A percentile compares a stretch with the other conserved stretches of the same genome.
phyloP scores from a whole-genome alignment of 2,329 filamentous ascomycete genomes.

The Arthroderma sp. region DNA sequence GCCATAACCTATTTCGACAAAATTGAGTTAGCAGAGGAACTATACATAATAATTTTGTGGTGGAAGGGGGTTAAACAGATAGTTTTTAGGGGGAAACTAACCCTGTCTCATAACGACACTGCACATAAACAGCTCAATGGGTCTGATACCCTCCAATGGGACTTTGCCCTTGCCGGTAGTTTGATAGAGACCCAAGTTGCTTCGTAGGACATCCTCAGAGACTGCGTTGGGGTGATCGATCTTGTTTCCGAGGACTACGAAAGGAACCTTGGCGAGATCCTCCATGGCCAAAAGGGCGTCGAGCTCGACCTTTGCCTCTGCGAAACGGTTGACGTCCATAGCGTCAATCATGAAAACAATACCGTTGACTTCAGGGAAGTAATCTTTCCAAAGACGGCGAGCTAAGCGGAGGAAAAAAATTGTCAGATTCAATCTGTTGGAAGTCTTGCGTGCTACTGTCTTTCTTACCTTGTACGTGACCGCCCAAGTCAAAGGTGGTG shows the following conservation, averaged over 20 bases:
- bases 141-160: constrained; percentile 77
- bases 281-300: constrained; percentile 95
- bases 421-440: neutral
- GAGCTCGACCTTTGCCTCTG: constrained; percentile 91
- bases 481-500: constrained; percentile 86
- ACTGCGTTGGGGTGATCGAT: constrained; percentile 96
- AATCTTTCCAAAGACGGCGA: constrained; percentile 89
- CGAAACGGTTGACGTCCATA: constrained; percentile 89
- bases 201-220: constrained; percentile 86
- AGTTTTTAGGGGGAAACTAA: constrained; percentile 25
- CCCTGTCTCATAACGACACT: constrained; percentile 96
- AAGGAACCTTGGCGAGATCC: constrained; percentile 88
- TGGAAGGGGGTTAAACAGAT: neutral
- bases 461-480: constrained; percentile 66
- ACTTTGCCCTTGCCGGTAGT: constrained; percentile 95
- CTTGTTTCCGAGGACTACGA: constrained; percentile 96
- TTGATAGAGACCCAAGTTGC: constrained; percentile 86
- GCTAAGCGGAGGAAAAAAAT: constrained; percentile 36
- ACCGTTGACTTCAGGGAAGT: constrained; percentile 90
- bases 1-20: constrained; percentile 51
- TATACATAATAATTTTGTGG: neutral
- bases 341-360: constrained; percentile 97
- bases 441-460: neutral
- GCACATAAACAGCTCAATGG: constrained; percentile 98
- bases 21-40: constrained; percentile 5